Evolutionary conservation across 202 grass and related monocot genomes (phyloP), one percentile per base, ranked within the genome.

Genomic region (Elaeis oleifera): DNA sequence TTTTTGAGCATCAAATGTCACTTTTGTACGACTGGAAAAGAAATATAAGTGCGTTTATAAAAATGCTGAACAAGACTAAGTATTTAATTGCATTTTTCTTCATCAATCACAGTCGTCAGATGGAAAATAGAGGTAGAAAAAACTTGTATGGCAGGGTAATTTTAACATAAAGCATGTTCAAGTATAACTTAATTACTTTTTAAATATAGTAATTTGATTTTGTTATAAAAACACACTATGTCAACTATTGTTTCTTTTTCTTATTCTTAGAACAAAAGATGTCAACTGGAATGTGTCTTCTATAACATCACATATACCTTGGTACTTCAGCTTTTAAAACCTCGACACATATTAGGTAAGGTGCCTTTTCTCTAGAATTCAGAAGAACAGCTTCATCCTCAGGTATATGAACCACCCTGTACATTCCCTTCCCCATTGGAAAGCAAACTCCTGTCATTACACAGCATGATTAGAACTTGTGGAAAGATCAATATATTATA

Each of bases 281-380:
- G 25, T 51, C 49, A 67, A 77, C 49, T 74, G 21, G 17, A 53
- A 56, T 58, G 53, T 48, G 29, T 32, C 9, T 28, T 61, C 8
- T n/a, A 68, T 21, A 65, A 63, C 29, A 63, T 11, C 18, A 16
- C 49, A 73, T 54, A 83, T 78, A 99, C 94, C 88, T 89, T 65
- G 72, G 78, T 54, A 71, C 50, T 76, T 99, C 94, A 78, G 77
- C 89, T 94, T 99, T 99, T 57, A 99, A 77, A 81, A 99, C 94
- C 81, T 99, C 94, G 71, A 94, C 85, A 16, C 94, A 99, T 79
- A 99, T 94, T 71, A 99, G 94, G 85, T 86, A 99, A 69, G 94
- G 94, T 75, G 94, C 94, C 58, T 99, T 99, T 65, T 99, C 94
- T 67, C 94, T 94, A 31, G 94, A 99, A 67, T 99, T 99, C 17